These are phyloP conservation scores for Xanthoceras sorbifolium DNA, from an alignment of 345 rosid genomes.

Conservation along the genomic window DNA sequence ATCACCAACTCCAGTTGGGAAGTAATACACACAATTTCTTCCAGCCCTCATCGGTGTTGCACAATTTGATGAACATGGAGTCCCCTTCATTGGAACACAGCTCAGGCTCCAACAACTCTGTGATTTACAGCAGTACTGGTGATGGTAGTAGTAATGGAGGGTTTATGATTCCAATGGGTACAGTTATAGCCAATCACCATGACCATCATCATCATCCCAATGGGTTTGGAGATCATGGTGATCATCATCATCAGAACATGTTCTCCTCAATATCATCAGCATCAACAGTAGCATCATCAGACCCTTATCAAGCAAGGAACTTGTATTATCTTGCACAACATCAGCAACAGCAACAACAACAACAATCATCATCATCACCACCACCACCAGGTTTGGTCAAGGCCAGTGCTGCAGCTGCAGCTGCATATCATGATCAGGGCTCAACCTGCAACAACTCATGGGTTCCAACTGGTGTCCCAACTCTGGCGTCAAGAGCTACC, in stretches of 20 bases:
- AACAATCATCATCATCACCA: slow-evolving; percentile 30
- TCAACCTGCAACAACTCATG: slow-evolving; percentile 37
- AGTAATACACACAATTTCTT: slow-evolving; percentile 52
- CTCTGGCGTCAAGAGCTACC: slow-evolving; percentile 38
- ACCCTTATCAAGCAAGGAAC: slow-evolving; percentile 46
- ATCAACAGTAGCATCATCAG: slow-evolving; percentile 34
- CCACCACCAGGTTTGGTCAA: slow-evolving; percentile 14
- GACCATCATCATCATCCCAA: slow-evolving; percentile 25
- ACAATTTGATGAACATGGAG: slow-evolving; percentile 48
- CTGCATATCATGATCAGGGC: slow-evolving; percentile 23
- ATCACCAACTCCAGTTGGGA: slow-evolving; percentile 40
- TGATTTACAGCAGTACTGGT: slow-evolving; percentile 39
- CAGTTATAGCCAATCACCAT: slow-evolving; percentile 28
- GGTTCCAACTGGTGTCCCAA: slow-evolving; percentile 49
- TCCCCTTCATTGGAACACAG: slow-evolving; percentile 54
- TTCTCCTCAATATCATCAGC: slow-evolving; percentile 37
- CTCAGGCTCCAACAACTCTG: slow-evolving; percentile 46
- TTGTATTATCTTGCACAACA: slow-evolving; percentile 47
- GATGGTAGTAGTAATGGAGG: slow-evolving; percentile 25
- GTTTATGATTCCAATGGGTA: slow-evolving; percentile 37
- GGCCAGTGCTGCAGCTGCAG: neutral
- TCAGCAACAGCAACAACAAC: slow-evolving; percentile 6
- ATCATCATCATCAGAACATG: slow-evolving; percentile 22
- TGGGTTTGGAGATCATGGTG: slow-evolving; percentile 32
- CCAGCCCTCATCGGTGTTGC: slow-evolving; percentile 41